phyloP scores from a whole-genome alignment of 1,284 basidiomycete species.

The Psilocybe mexicana region DNA sequence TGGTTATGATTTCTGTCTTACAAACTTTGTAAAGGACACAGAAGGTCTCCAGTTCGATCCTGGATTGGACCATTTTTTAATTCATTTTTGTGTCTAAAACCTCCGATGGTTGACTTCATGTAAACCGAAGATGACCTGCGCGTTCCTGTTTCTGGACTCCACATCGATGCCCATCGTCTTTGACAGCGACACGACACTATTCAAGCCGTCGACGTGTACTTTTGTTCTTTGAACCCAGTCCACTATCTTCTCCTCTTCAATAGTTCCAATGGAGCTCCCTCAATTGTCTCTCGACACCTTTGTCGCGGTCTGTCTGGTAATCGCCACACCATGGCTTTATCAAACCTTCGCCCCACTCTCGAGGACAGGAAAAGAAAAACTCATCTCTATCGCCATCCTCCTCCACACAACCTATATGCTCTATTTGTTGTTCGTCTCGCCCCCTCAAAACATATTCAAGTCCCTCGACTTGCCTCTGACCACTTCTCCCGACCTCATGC shows the following conservation, averaged over 20 bases:
- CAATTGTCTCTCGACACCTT: slow-evolving; percentile 28
- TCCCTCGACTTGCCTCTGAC: slow-evolving; percentile 54
- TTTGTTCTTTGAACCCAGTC: neutral
- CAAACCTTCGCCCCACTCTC: slow-evolving; percentile 28
- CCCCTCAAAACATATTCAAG: slow-evolving; percentile 65
- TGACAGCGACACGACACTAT: slow-evolving; percentile 13
- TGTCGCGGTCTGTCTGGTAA: slow-evolving; percentile 28
- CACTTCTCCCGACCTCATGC: slow-evolving; percentile 52
- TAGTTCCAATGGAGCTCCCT: slow-evolving; percentile 15
- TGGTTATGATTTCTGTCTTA: slow-evolving; percentile 53
- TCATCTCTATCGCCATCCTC: slow-evolving; percentile 42
- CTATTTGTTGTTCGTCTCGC: slow-evolving; percentile 46
- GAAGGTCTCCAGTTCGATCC: slow-evolving; percentile 67
- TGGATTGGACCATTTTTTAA: slow-evolving; percentile 51
- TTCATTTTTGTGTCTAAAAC: neutral
- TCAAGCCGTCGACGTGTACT: slow-evolving; percentile 15
- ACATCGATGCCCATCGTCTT: neutral
- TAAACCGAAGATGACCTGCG: neutral
- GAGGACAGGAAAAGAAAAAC: slow-evolving; percentile 29
- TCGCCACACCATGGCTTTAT: slow-evolving; percentile 38
- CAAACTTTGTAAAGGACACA: slow-evolving; percentile 39
- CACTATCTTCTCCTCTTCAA: neutral
- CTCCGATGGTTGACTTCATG: neutral
- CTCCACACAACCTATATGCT: slow-evolving; percentile 57
- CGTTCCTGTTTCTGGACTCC: neutral